Evolutionary conservation across 257 asterid genomes (phyloP).

Genomic region (Jacaranda copaia): DNA sequence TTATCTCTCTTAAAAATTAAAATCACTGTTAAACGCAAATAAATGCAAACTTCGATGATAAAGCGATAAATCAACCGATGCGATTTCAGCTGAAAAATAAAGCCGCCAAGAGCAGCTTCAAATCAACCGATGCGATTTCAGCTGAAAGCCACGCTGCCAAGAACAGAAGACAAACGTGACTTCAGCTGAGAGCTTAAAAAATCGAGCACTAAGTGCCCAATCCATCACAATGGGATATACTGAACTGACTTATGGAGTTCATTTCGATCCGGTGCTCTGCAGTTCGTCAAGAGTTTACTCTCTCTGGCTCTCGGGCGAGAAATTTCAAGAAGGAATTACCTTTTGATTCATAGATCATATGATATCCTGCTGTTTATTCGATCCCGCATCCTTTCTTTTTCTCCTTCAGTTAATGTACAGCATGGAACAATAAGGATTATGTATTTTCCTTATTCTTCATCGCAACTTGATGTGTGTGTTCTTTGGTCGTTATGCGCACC

Average conservation of each 20-base stretch:
- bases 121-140: neutral
- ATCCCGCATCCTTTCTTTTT: neutral
- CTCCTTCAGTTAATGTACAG: neutral
- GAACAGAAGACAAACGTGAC: neutral
- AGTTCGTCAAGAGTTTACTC: neutral
- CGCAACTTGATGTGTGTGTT: constrained; percentile 20
- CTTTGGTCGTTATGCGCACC: neutral
- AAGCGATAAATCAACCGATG: too few species aligned
- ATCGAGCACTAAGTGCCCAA: neutral
- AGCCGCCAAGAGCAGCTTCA: neutral
- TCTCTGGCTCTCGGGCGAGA: constrained; percentile 2
- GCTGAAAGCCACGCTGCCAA: neutral
- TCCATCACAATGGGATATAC: neutral
- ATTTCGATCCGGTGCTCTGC: neutral
- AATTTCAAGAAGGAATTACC: neutral
- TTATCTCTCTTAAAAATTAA: too few species aligned
- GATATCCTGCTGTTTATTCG: neutral
- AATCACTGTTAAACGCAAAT: too few species aligned
- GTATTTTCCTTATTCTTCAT: constrained; percentile 14
- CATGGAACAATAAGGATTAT: neutral
- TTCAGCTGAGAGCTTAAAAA: constrained; percentile 1
- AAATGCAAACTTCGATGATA: too few species aligned
- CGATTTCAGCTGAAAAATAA: too few species aligned
- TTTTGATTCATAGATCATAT: neutral
- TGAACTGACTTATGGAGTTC: constrained; percentile 3